Evolutionary conservation across 108 stramenopile genomes (phyloP), one percentile per base, ranked within the genome.

Genomic region (Mediolabrus comicus): DNA sequence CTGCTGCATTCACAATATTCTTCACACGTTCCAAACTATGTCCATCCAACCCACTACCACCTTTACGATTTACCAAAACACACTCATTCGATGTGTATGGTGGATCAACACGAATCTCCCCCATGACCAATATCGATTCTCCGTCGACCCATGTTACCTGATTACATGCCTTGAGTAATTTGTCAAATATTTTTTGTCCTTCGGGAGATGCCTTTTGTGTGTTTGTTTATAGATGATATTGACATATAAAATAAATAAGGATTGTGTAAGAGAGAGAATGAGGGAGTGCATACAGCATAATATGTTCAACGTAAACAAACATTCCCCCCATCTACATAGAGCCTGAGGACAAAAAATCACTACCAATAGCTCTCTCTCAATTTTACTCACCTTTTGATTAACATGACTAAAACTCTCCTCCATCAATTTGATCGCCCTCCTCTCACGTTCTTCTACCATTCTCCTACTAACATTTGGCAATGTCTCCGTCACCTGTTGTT

Each of bases 101-200:
- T 25, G 89, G 87, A 69, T 94, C 92, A 19, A 94, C 92, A 25
- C 84, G 77, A 29, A 91, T 87, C 14, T 80, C 58, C 30, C 75
- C 68, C 9, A 91, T 69, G 7, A 91, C 87, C 11, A 91, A 55
- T 60, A 91, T 88, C 0, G 87, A 88, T 66, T 87, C 82, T 14
- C 72, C 79, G 12, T 79, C n/a, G n/a, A n/a, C 65, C 87, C 90
- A 88, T 11, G 65, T 73, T 6, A 91, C 87, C 59, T 83, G 71
- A 64, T 81, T 88, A 66, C 92, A 94, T 29, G 92, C 92, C 72
- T 94, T 94, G 29, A 91, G 62, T 41, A 94, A 73, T 52, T 82
- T 76, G 67, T 94, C 92, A 67, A 94, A 94, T 41, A 87, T 83
- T 55, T 75, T 71, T 74, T 94, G 92, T 41, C 92, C 92, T 59